Percentiles rank a stretch among this genome's conserved stretches.
These are phyloP conservation scores for Amanita subjunquillea DNA, from an alignment of 768 basidiomycete genomes.

Conservation along the genomic window DNA sequence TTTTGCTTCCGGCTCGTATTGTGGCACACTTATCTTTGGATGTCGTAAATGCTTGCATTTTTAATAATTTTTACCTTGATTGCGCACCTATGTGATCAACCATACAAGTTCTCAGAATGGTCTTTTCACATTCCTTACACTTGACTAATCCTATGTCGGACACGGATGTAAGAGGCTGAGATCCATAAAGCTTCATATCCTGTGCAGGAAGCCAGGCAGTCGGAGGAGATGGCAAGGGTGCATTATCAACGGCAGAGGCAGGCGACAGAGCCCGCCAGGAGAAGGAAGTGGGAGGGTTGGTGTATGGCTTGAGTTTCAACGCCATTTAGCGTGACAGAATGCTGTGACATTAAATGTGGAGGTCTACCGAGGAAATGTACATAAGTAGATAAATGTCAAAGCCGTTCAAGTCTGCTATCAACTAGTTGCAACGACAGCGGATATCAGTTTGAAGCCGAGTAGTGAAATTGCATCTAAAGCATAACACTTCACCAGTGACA, in stretches of 20 bases:
- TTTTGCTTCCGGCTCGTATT: slow-evolving; percentile 43
- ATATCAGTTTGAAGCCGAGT: too few relatives aligned
- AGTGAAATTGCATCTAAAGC: too few relatives aligned
- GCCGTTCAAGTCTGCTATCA: too few relatives aligned
- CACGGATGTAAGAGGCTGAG: slow-evolving; percentile 56
- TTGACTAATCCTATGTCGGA: slow-evolving; percentile 54
- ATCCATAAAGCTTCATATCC: slow-evolving; percentile 85
- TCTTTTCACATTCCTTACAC: slow-evolving; percentile 78
- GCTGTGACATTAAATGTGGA: not conserved
- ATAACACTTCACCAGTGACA: not conserved
- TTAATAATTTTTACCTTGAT: not conserved
- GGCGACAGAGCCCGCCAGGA: slow-evolving; percentile 47
- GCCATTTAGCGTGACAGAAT: slow-evolving; percentile 21
- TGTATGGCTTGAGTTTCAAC: slow-evolving; percentile 34
- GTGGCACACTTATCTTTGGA: slow-evolving; percentile 48
- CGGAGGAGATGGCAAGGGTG: slow-evolving; percentile 57
- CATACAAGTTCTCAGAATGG: slow-evolving; percentile 65
- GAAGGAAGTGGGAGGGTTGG: slow-evolving; percentile 42
- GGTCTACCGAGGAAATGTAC: too few relatives aligned
- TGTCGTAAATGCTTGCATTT: not conserved
- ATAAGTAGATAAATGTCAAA: too few relatives aligned
- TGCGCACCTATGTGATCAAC: slow-evolving; percentile 65
- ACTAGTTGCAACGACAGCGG: not conserved
- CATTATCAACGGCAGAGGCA: slow-evolving; percentile 22
- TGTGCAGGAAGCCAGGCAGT: slow-evolving; percentile 77